Evolutionary conservation across 495 filamentous ascomycete species (phyloP), one percentile per base, ranked within the genome.

Genomic region (Penicillium angulare): DNA sequence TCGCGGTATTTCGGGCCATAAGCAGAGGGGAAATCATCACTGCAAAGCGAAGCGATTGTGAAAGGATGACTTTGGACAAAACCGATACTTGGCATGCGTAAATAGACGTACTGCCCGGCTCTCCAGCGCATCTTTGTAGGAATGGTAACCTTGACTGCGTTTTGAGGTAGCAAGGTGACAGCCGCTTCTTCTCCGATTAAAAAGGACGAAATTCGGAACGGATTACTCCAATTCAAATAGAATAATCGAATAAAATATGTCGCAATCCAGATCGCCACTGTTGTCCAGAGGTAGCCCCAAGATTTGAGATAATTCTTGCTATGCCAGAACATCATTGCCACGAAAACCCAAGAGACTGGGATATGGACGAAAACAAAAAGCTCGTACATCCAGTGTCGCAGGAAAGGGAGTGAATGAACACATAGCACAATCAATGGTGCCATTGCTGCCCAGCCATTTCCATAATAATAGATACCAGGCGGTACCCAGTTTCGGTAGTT

Each of bases 251-350:
- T 66, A 47, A 76, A 59, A 55, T 86, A 86, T 39, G 86, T 87
- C 9, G 82, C 33, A 7, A 77, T 67, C 85, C 90, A 93, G 60
- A 96, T 90, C 27, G 74, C 89, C 31, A 90, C 71, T 0, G 90
- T 93, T 8, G 89, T 85, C 58, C 78, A 93, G 7, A 97, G 79
- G 59, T 97, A 97, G 65, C 82, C 76, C 92, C 93, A 97, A 5
- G 91, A 95, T 13, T 84, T 85, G 23, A 97, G 76, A 63, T 89
- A 95, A 66, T 97, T 96, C 59, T 89, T 85, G 57, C 87, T 93
- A 67, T 97, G 92, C 92, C 92, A 97, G 69, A 97, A 95, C 13
- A 97, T 79, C 72, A 96, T 79, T 8, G 76, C 90, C 26, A 97
- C 65, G 60, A 89, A 95, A 29, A 89, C 76, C 42, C 91, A 79